Conservation (phyloP, 768 basidiomycete species). For the Plicaturopsis crispa region DNA sequence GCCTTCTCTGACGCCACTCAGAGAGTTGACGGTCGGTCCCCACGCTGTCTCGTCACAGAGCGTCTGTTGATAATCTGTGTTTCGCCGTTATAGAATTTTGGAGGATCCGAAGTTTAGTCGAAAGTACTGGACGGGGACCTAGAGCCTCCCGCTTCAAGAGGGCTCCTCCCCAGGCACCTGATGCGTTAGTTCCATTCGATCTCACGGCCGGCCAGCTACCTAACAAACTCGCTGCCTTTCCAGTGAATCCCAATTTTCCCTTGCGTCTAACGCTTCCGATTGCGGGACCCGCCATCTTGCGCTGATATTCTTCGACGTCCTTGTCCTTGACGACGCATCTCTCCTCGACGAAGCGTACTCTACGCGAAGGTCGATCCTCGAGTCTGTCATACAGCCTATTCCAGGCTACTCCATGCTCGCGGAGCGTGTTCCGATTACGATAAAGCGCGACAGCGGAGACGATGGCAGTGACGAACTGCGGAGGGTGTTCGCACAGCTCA, state of each 20-base stretch:
- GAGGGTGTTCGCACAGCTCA: slow-evolving; percentile 39
- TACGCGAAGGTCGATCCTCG: slow-evolving; percentile 53
- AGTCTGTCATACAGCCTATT: slow-evolving; percentile 42
- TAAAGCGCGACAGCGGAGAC: slow-evolving; percentile 16
- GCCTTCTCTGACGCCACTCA: slow-evolving; percentile 54
- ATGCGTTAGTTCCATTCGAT: no score
- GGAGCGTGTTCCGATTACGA: slow-evolving; percentile 40
- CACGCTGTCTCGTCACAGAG: no score
- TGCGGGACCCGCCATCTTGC: slow-evolving; percentile 50
- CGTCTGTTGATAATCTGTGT: background rate
- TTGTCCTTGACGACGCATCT: slow-evolving; percentile 57
- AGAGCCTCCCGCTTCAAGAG: slow-evolving; percentile 16
- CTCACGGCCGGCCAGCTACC: no score
- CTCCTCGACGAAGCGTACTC: slow-evolving; percentile 51
- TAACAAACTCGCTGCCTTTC: no score
- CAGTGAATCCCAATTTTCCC: slow-evolving; percentile 32
- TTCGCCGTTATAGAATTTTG: slow-evolving; percentile 55
- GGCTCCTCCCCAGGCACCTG: background rate
- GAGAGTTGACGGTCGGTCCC: slow-evolving; percentile 59
- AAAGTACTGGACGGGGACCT: slow-evolving; percentile 47
- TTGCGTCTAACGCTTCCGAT: slow-evolving; percentile 30
- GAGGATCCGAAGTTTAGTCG: slow-evolving; percentile 57
- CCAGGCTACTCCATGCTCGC: slow-evolving; percentile 62
- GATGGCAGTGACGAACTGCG: slow-evolving; percentile 22
- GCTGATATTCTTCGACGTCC: slow-evolving; percentile 83